Conservation (phyloP, 768 basidiomycete species). For the Pulveroboletus sp. region DNA sequence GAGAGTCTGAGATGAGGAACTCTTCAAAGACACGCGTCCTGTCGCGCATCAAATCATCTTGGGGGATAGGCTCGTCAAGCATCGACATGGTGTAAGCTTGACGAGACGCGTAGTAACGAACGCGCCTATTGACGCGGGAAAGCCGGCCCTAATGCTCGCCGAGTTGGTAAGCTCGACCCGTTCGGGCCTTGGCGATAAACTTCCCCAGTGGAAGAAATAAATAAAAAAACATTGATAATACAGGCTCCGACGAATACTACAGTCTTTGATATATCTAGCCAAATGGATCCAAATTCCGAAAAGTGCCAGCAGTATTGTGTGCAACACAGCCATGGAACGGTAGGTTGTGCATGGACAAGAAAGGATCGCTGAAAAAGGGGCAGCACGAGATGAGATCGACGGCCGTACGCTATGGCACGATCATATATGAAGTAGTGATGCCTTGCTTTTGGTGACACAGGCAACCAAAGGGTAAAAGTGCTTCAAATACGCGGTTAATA, state of each 20-base stretch:
- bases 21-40: slow-evolving; percentile 77
- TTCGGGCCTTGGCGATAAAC: too few species aligned
- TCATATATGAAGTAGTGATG: slow-evolving; percentile 11
- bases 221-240: background rate
- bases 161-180: too few species aligned
- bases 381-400: slow-evolving; percentile 5
- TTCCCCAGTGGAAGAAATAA: background rate
- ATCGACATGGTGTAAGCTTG: slow-evolving; percentile 27
- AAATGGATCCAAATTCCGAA: slow-evolving; percentile 6
- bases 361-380: background rate
- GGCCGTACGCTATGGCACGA: background rate
- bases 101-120: slow-evolving; percentile 10
- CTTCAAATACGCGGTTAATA: slow-evolving; percentile 9
- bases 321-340: slow-evolving; percentile 6
- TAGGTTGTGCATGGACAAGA: slow-evolving; percentile 6
- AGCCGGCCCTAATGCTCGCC: slow-evolving; percentile 35
- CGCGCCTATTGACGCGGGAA: slow-evolving; percentile 22
- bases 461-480: background rate
- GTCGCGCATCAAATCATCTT: slow-evolving; percentile 72
- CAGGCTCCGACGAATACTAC: slow-evolving; percentile 6
- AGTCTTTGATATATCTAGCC: slow-evolving; percentile 3
- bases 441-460: slow-evolving; percentile 9
- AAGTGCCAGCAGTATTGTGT: slow-evolving; percentile 1
- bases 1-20: slow-evolving; percentile 68
- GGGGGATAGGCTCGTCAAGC: slow-evolving; percentile 53